Conservation (phyloP, 352 stramenopile genomes). For the Blastocystis sp. region DNA sequence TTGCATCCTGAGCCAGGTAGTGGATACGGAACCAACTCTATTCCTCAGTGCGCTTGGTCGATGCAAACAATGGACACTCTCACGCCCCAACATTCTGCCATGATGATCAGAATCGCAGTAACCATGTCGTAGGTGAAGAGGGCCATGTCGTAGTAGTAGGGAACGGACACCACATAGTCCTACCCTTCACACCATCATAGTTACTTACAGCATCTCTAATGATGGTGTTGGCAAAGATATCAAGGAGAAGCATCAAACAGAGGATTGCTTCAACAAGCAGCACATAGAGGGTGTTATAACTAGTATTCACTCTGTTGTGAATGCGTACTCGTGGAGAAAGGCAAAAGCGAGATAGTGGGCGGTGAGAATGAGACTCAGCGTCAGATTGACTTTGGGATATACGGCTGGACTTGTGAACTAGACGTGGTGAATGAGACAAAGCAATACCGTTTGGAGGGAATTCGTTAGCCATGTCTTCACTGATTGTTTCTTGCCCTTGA, state of each 20-base stretch:
- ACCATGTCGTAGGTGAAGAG: conserved; percentile 55
- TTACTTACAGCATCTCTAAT: conserved; percentile 27
- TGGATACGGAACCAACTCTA: conserved; percentile 61
- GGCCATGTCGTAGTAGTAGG: conserved; percentile 53
- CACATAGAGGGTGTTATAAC: conserved; percentile 3
- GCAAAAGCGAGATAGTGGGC: background rate
- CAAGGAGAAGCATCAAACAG: conserved; percentile 23
- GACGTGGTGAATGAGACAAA: background rate
- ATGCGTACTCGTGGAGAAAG: background rate
- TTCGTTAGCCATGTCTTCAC: background rate
- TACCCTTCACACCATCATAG: background rate
- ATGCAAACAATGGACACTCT: conserved; percentile 18
- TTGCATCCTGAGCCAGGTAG: conserved; percentile 2
- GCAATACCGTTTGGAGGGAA: background rate
- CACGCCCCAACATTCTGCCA: conserved; percentile 6
- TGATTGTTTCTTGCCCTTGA: background rate
- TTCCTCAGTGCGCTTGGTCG: background rate
- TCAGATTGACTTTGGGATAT: background rate
- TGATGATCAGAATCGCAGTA: conserved; percentile 23
- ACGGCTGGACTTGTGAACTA: background rate
- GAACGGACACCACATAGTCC: conserved; percentile 42
- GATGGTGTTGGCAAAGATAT: conserved; percentile 51
- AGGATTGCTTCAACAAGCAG: conserved; percentile 20
- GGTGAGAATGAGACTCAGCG: background rate
- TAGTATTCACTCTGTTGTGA: background rate